Conservation (phyloP, 176 grass and related monocot genomes). For the Chrysopogon serrulatus region DNA sequence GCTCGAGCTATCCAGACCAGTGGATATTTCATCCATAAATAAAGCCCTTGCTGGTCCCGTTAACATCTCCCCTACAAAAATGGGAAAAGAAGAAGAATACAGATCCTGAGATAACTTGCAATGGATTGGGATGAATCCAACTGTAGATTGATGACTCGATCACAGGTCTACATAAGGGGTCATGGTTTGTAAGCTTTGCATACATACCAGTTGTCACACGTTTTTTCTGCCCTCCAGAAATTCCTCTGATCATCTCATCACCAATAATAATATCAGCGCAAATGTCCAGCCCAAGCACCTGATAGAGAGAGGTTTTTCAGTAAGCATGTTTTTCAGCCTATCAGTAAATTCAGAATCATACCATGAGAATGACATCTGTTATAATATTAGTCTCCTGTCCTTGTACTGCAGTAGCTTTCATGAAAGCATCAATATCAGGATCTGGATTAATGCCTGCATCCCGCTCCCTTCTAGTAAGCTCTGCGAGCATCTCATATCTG, state of each 20-base stretch:
- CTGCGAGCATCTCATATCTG: slow-evolving; percentile 53
- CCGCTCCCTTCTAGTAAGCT: slow-evolving; percentile 41
- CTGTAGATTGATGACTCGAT: neutral
- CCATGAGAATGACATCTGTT: slow-evolving; percentile 60
- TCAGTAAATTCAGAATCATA: neutral
- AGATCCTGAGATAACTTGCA: neutral
- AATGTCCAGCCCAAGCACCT: slow-evolving; percentile 63
- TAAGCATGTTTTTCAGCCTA: neutral
- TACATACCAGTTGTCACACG: slow-evolving; percentile 58
- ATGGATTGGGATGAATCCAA: neutral
- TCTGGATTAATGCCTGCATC: slow-evolving; percentile 65
- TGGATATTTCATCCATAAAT: slow-evolving; percentile 82
- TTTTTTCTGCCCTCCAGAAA: slow-evolving; percentile 70
- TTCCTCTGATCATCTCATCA: slow-evolving; percentile 69
- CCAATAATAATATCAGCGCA: slow-evolving; percentile 62
- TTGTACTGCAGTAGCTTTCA: slow-evolving; percentile 65
- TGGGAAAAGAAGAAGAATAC: neutral
- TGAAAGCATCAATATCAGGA: slow-evolving; percentile 60
- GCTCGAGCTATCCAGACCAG: slow-evolving; percentile 68
- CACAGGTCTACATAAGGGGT: neutral
- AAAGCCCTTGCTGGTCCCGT: slow-evolving; percentile 60
- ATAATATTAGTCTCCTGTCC: slow-evolving; percentile 37
- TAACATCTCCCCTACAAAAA: slow-evolving; percentile 57
- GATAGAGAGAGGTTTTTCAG: neutral
- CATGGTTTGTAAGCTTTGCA: neutral